Evolutionary conservation across 129 eudicot genomes (phyloP).

Genomic region (Lactuca saligna): DNA sequence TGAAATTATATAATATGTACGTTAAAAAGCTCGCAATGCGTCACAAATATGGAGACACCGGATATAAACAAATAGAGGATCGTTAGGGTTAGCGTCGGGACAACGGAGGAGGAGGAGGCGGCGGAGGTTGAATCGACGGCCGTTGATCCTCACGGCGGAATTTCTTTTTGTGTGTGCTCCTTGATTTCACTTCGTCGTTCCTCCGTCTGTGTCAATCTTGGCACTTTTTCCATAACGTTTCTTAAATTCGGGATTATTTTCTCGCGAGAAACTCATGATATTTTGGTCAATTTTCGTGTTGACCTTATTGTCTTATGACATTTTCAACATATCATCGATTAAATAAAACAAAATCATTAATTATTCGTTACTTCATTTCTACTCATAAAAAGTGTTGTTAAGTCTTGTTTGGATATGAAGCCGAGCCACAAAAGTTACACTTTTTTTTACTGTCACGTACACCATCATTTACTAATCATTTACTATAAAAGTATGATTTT

Average conservation of each 20-base stretch:
- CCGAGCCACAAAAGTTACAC: no score
- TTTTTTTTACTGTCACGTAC: no score
- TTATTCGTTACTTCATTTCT: no score
- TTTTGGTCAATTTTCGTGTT: slow-evolving; percentile 18
- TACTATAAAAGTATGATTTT: no score
- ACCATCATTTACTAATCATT: no score
- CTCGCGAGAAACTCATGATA: slow-evolving; percentile 11
- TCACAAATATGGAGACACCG: slow-evolving; percentile 4
- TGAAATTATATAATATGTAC: slow-evolving; percentile 10
- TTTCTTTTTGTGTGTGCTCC: slow-evolving; percentile 13
- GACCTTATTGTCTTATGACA: not conserved
- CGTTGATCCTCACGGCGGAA: slow-evolving; percentile 27
- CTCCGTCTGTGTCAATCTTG: slow-evolving; percentile 12
- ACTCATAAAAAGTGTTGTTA: no score
- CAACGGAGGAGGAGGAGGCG: not conserved
- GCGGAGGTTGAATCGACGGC: slow-evolving; percentile 25
- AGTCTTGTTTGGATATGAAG: no score
- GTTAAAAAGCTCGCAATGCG: slow-evolving; percentile 8
- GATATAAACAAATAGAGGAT: no score
- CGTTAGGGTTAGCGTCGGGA: slow-evolving; percentile 11
- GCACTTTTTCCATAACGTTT: slow-evolving; percentile 15
- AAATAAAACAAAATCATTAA: no score
- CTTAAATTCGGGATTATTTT: slow-evolving; percentile 3
- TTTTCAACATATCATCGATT: not conserved
- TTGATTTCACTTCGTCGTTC: slow-evolving; percentile 20